Evolutionary conservation across 1,139 yeast genomes (phyloP).

Genomic region (Candida anutae): DNA sequence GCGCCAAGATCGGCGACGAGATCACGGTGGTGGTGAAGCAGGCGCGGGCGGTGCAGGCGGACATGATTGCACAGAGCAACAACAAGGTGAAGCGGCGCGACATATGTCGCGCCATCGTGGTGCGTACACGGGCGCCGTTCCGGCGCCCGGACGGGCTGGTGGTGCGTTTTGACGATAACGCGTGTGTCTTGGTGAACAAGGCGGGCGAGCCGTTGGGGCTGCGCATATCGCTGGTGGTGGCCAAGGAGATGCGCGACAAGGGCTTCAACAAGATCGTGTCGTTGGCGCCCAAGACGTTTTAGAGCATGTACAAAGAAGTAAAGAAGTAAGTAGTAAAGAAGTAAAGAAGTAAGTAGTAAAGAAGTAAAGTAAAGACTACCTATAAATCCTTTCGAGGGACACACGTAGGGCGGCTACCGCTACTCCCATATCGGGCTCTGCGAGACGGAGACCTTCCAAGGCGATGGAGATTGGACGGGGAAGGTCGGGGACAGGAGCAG

Average conservation of each 20-base stretch:
- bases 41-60: constrained; percentile 65
- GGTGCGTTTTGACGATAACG: constrained; percentile 89
- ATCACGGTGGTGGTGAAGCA: constrained; percentile 93
- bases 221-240: constrained; percentile 86
- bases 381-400: too few species aligned
- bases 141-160: constrained; percentile 84
- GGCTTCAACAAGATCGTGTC: constrained; percentile 83
- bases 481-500: too few species aligned
- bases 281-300: constrained; percentile 82
- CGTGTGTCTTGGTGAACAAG: constrained; percentile 89
- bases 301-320: too few species aligned
- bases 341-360: too few species aligned
- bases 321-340: too few species aligned
- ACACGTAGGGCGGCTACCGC: too few species aligned
- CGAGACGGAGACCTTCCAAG: too few species aligned
- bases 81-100: constrained; percentile 89
- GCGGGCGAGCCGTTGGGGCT: constrained; percentile 93
- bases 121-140: constrained; percentile 83
- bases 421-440: too few species aligned
- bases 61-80: constrained; percentile 60
- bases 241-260: constrained; percentile 80
- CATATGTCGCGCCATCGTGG: constrained; percentile 91
- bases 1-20: constrained; percentile 83
- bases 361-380: too few species aligned
- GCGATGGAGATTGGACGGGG: too few species aligned